Evolutionary conservation across 1,284 basidiomycete species (phyloP).

Genomic region (Ustilago xerochloae): DNA sequence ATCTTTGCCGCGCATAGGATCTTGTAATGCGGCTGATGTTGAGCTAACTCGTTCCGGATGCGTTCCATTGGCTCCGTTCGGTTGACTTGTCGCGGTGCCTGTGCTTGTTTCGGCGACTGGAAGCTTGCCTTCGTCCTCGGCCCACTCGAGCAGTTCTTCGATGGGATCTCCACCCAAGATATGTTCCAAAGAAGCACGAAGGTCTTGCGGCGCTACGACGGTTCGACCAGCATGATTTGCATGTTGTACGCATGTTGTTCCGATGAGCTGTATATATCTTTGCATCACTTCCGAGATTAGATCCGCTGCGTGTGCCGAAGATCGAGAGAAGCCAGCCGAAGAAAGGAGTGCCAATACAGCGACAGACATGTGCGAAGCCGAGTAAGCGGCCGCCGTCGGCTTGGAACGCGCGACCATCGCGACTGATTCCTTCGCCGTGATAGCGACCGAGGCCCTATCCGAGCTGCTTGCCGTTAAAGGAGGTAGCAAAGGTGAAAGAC

Average conservation of each 20-base stretch:
- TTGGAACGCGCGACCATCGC: constrained; percentile 34
- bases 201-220: constrained; percentile 40
- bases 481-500: constrained; percentile 22
- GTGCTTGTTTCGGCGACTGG: neutral
- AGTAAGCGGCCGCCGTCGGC: constrained; percentile 46
- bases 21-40: constrained; percentile 18
- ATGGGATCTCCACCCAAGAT: constrained; percentile 49
- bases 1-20: constrained; percentile 46
- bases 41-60: constrained; percentile 4
- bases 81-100: neutral
- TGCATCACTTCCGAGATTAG: constrained; percentile 57
- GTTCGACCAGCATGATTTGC: constrained; percentile 50
- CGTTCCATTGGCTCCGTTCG: constrained; percentile 16
- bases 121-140: constrained; percentile 48
- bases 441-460: neutral
- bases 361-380: constrained; percentile 46
- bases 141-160: constrained; percentile 54
- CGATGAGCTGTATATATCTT: constrained; percentile 51
- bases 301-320: constrained; percentile 42
- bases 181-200: constrained; percentile 49
- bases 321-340: constrained; percentile 50
- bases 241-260: constrained; percentile 35
- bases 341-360: constrained; percentile 41
- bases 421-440: neutral
- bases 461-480: neutral